These are phyloP conservation scores for Ceratobasidium sp. DNA, from an alignment of 1,284 basidiomycete species.

Conservation along the genomic window DNA sequence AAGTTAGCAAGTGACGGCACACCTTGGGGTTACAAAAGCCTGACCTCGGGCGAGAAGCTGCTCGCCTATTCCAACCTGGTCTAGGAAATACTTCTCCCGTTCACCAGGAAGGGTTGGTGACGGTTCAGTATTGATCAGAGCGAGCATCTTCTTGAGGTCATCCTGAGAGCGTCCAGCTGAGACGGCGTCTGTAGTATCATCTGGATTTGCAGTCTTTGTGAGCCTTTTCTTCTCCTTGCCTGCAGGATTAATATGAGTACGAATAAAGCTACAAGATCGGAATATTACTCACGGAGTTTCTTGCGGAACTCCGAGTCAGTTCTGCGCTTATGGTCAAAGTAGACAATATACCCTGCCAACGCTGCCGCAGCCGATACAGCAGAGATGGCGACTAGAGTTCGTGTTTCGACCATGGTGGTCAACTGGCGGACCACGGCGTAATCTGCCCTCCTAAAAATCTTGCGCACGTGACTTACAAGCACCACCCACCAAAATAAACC, in stretches of 20 bases:
- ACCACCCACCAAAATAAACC: neutral
- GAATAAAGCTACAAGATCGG: slow-evolving; percentile 7
- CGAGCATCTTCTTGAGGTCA: slow-evolving; percentile 69
- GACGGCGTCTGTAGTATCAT: slow-evolving; percentile 56
- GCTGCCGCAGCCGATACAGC: slow-evolving; percentile 72
- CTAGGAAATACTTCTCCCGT: slow-evolving; percentile 91
- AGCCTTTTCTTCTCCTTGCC: slow-evolving; percentile 92
- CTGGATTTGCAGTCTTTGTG: slow-evolving; percentile 66
- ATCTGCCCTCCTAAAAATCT: slow-evolving; percentile 27
- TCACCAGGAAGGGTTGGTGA: slow-evolving; percentile 75
- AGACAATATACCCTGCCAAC: slow-evolving; percentile 82
- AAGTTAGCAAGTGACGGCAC: slow-evolving; percentile 47
- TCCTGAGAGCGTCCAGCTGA: slow-evolving; percentile 54
- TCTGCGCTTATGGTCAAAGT: slow-evolving; percentile 95
- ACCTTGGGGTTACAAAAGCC: neutral
- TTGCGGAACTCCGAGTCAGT: slow-evolving; percentile 90
- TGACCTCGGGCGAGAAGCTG: slow-evolving; percentile 80
- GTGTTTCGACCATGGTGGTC: slow-evolving; percentile 52
- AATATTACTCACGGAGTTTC: slow-evolving; percentile 75
- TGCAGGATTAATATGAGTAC: slow-evolving; percentile 54
- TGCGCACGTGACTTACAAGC: slow-evolving; percentile 29
- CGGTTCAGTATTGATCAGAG: slow-evolving; percentile 71
- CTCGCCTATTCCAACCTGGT: slow-evolving; percentile 89
- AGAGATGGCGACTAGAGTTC: slow-evolving; percentile 65
- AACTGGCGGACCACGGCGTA: slow-evolving; percentile 26